Evolutionary conservation across 2,329 filamentous ascomycete species (phyloP).

Genomic region (Colletotrichum gigasporum): DNA sequence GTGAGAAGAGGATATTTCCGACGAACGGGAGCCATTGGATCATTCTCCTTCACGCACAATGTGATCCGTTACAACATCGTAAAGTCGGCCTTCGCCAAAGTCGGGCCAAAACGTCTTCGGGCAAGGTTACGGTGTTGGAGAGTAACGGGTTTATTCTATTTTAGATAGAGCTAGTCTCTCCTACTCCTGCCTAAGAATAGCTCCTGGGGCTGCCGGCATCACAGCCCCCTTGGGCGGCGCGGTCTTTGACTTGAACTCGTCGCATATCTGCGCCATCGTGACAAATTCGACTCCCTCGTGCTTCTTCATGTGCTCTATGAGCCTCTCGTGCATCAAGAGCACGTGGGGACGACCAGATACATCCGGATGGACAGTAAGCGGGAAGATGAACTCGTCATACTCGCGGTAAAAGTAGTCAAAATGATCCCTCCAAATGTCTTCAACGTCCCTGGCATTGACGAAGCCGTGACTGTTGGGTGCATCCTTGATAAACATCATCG

Average conservation of each 20-base stretch:
- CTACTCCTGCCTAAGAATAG: conserved; percentile 55
- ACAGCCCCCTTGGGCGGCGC: conserved; percentile 64
- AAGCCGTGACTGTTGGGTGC: conserved; percentile 72
- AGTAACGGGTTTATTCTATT: too few relatives aligned
- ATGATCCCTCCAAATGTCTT: conserved; percentile 73
- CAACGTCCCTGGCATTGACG: conserved; percentile 65
- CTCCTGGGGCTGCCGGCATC: conserved; percentile 65
- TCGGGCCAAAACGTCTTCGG: too few relatives aligned
- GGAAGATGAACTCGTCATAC: conserved; percentile 81
- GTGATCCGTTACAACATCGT: too few relatives aligned
- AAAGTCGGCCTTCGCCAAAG: too few relatives aligned
- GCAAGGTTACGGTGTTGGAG: too few relatives aligned
- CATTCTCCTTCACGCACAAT: too few relatives aligned
- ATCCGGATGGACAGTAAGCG: conserved; percentile 81
- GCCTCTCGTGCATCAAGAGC: conserved; percentile 76
- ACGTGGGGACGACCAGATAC: conserved; percentile 77
- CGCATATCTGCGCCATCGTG: conserved; percentile 76
- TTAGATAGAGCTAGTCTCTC: not conserved
- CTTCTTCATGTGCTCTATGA: conserved; percentile 74
- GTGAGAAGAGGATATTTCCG: not conserved
- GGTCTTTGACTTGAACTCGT: conserved; percentile 77
- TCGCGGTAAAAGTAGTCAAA: conserved; percentile 81
- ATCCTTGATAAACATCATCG: conserved; percentile 79
- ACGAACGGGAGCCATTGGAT: not conserved
- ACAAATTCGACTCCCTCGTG: conserved; percentile 71